Evolutionary conservation across 2,329 filamentous ascomycete genomes (phyloP).

Genomic region (Colletotrichum agaves): DNA sequence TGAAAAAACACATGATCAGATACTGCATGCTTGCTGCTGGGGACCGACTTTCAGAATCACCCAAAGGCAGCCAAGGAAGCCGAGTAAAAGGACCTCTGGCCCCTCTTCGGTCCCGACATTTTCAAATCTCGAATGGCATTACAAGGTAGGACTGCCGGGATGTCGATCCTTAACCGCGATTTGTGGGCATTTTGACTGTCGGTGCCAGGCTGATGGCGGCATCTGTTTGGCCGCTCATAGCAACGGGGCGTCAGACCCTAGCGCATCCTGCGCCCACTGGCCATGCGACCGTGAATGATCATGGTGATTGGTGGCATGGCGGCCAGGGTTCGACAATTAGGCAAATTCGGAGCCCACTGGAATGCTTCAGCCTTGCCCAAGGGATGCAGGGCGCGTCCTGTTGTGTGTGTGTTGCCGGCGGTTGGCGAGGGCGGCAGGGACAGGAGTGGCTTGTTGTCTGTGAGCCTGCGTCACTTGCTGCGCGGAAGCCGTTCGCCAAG

Average conservation of each 20-base stretch:
- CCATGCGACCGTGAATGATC: not conserved
- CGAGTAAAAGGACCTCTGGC: not conserved
- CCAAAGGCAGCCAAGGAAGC: too few relatives aligned
- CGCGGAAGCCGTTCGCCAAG: not conserved
- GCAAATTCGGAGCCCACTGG: constrained; percentile 19
- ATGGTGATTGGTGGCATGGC: constrained; percentile 15
- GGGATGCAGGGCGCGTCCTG: not conserved
- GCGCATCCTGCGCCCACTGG: constrained; percentile 23
- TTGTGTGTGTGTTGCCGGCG: not conserved
- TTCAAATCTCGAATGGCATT: constrained; percentile 12
- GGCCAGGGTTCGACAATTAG: not conserved
- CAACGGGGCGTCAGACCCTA: constrained; percentile 25
- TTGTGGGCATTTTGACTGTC: constrained; percentile 1
- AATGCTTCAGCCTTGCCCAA: constrained; percentile 25
- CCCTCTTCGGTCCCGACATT: constrained; percentile 2
- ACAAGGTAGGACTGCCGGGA: not conserved
- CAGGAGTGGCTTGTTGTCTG: not conserved
- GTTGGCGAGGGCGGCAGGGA: not conserved
- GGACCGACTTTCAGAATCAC: not conserved
- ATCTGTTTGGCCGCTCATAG: not conserved
- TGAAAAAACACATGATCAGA: not conserved
- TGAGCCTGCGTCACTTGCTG: not conserved
- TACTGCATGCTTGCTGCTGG: not conserved
- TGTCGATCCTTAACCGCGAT: constrained; percentile 17
- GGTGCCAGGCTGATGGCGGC: not conserved